Percentiles rank a stretch among this genome's conserved stretches.
Evolutionary conservation across 495 filamentous ascomycete species (phyloP).

Genomic region (Hypoxylon cercidicola): DNA sequence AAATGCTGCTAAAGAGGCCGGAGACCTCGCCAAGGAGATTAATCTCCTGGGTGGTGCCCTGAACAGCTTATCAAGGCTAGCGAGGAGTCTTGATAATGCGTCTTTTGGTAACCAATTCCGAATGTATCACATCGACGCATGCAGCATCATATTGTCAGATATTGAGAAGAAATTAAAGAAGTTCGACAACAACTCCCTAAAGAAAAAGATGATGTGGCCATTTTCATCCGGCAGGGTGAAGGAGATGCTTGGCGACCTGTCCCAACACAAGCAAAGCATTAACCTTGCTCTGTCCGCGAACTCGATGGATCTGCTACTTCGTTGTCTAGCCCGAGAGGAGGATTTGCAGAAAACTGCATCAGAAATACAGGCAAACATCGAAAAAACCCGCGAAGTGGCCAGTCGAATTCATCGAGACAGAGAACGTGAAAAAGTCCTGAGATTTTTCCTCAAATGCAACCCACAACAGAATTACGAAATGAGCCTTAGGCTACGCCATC

Average conservation of each 20-base stretch:
- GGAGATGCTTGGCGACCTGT: conserved; percentile 40
- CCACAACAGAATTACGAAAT: conserved; percentile 41
- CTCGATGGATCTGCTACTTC: conserved; percentile 35
- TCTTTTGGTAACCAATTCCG: not conserved
- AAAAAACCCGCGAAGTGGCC: conserved; percentile 32
- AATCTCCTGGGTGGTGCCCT: conserved; percentile 44
- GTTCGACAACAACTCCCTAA: not conserved
- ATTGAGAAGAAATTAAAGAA: conserved; percentile 10
- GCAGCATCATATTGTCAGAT: conserved; percentile 3
- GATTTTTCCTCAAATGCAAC: conserved; percentile 43
- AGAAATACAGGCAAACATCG: conserved; percentile 8
- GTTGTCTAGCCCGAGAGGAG: conserved; percentile 22
- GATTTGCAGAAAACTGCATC: conserved; percentile 10
- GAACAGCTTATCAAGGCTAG: conserved; percentile 44
- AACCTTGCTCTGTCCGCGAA: conserved; percentile 46
- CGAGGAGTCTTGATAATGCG: conserved; percentile 39
- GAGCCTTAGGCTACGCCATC: conserved; percentile 46
- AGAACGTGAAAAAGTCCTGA: conserved; percentile 41
- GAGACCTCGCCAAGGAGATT: conserved; percentile 34
- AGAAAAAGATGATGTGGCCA: conserved; percentile 15
- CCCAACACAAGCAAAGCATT: conserved; percentile 45
- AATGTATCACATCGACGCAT: conserved; percentile 18
- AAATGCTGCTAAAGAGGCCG: conserved; percentile 42
- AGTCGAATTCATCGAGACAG: conserved; percentile 28
- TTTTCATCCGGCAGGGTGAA: conserved; percentile 31